Conservation (phyloP, 805 yeast species). For the Nematodospora valgi region DNA sequence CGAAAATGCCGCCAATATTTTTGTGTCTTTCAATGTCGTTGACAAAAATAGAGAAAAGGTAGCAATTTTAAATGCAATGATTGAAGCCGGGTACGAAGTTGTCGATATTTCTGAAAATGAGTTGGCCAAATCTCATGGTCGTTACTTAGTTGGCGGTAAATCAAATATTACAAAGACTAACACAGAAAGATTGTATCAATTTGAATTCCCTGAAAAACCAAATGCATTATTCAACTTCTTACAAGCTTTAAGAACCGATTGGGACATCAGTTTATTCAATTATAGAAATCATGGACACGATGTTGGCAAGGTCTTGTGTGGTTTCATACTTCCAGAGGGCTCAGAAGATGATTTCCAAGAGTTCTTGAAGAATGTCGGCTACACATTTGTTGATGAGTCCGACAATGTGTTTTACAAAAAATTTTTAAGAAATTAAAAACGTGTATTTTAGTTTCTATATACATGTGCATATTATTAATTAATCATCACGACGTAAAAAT, state of each 20-base stretch:
- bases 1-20: constrained; percentile 64
- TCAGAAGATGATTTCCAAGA: constrained; percentile 63
- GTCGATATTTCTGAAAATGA: constrained; percentile 88
- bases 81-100: constrained; percentile 51
- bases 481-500: constrained; percentile 49
- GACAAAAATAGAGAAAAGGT: constrained; percentile 72
- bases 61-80: constrained; percentile 57
- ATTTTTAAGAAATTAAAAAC: constrained; percentile 46
- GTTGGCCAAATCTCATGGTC: constrained; percentile 92
- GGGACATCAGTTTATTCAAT: constrained; percentile 95
- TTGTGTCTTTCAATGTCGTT: constrained; percentile 80
- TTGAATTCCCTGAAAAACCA: constrained; percentile 97
- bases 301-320: constrained; percentile 88
- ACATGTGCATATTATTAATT: not conserved
- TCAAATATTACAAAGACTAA: constrained; percentile 42
- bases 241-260: constrained; percentile 62
- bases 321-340: constrained; percentile 73
- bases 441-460: too few species aligned
- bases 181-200: constrained; percentile 74
- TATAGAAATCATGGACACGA: constrained; percentile 97
- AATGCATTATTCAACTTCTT: constrained; percentile 87
- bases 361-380: constrained; percentile 71
- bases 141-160: constrained; percentile 94
- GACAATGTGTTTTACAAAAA: constrained; percentile 82
- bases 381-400: constrained; percentile 76